Percentiles rank a stretch among this genome's conserved stretches.
Evolutionary conservation across 1,284 basidiomycete genomes (phyloP).

Genomic region (Heterobasidion occidentale): DNA sequence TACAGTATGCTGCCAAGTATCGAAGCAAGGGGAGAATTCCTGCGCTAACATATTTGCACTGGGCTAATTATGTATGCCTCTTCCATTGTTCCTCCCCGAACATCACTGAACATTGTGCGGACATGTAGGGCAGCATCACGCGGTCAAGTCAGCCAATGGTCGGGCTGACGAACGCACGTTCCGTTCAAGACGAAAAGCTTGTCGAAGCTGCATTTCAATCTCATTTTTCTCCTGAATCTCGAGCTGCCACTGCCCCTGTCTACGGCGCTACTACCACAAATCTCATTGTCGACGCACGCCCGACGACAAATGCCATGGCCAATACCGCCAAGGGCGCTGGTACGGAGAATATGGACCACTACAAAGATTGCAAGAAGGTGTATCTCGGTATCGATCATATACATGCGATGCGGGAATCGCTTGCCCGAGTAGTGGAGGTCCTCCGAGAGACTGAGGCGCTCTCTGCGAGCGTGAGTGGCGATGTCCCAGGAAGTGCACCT

Average conservation of each 20-base stretch:
- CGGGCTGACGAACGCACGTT: conserved; percentile 90
- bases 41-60: conserved; percentile 89
- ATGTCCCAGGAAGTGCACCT: conserved; percentile 40
- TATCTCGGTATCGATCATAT: conserved; percentile 99
- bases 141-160: conserved; percentile 98
- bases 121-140: conserved; percentile 83
- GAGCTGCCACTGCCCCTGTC: conserved; percentile 44
- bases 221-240: conserved; percentile 72
- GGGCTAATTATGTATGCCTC: conserved; percentile 79
- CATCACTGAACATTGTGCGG: conserved; percentile 3
- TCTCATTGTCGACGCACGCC: conserved; percentile 95
- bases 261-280: conserved; percentile 95
- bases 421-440: conserved; percentile 81
- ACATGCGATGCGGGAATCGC: conserved; percentile 90
- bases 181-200: conserved; percentile 96
- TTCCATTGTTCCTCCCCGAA: conserved; percentile 1
- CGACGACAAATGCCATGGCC: conserved; percentile 94
- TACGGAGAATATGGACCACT: conserved; percentile 99
- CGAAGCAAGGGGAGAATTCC: conserved; percentile 94
- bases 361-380: conserved; percentile 89
- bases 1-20: conserved; percentile 92
- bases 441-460: conserved; percentile 68
- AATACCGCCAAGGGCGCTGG: conserved; percentile 98
- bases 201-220: conserved; percentile 95
- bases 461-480: conserved; percentile 48